Conservation (phyloP, 1,139 yeast species). For the Nakaseomyces sp. region DNA sequence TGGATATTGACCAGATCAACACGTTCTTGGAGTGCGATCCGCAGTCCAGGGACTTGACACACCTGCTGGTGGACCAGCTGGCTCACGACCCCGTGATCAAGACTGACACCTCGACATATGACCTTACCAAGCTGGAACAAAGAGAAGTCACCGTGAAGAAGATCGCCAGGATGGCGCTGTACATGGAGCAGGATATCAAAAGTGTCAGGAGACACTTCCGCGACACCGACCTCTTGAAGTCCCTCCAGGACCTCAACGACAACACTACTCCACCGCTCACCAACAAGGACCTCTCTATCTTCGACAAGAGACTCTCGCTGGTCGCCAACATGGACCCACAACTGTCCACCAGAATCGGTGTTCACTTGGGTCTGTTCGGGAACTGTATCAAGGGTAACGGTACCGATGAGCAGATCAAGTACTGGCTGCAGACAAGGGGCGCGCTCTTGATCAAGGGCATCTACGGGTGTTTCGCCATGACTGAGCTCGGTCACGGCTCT, state of each 20-base stretch:
- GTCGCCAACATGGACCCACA: conserved; percentile 47
- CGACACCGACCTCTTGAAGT: conserved; percentile 21
- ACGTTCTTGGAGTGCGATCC: conserved; percentile 50
- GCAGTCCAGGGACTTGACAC: conserved; percentile 42
- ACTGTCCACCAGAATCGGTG: conserved; percentile 58
- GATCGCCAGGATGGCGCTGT: conserved; percentile 42
- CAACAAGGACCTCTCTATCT: conserved; percentile 33
- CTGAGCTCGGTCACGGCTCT: conserved; percentile 90
- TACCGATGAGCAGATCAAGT: conserved; percentile 47
- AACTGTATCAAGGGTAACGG: conserved; percentile 68
- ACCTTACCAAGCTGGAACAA: conserved; percentile 40
- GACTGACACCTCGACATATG: conserved; percentile 44
- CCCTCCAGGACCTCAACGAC: conserved; percentile 17
- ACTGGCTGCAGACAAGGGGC: conserved; percentile 71
- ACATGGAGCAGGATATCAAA: conserved; percentile 40
- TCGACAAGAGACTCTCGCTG: conserved; percentile 36
- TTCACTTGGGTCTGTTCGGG: conserved; percentile 63
- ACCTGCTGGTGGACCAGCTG: conserved; percentile 38
- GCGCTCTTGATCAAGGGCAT: conserved; percentile 56
- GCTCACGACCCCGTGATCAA: conserved; percentile 49
- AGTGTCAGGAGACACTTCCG: conserved; percentile 19
- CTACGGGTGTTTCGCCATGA: conserved; percentile 91
- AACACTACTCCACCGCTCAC: conserved; percentile 15
- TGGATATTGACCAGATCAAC: conserved; percentile 42
- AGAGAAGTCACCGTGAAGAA: conserved; percentile 47